Evolutionary conservation across 352 stramenopile species (phyloP), one percentile per base, ranked within the genome.

Genomic region (Phytophthora ramorum): DNA sequence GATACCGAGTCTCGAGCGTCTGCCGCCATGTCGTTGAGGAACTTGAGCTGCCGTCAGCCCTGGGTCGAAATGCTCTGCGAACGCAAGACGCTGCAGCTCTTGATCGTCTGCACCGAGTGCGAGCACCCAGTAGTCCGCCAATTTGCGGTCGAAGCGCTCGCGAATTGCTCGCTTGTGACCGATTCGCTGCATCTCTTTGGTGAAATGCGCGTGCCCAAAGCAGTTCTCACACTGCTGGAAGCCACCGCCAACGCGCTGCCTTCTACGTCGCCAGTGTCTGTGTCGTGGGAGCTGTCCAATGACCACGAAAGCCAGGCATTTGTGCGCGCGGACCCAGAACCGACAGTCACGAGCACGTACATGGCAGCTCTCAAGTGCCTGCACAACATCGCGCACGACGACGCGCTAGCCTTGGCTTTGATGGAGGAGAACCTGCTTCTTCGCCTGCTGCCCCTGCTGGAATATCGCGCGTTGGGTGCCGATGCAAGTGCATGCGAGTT

Each of bases 1-100:
- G 87, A 95, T 46, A 65, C 82, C 7, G 87, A 95, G 59, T 81
- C 76, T n/a, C 78, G 79, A 7, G 83, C 81, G 7, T 92, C 83
- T 0, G 87, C 81, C 1, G 76, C 83, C 2, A 95, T 95, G 79
- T 82, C 81, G 0, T 64, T 95, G 5, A 76, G 81, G 8, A 95
- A 95, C 52, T 59, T 95, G 19, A 95, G 81, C 46, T 90, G 83
- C 20, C 72, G 71, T 14, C 79, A 91, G 43, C 80, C 79, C 4
- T 93, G 84, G 81, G 87, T 92, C 9, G 87, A 95, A 59, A 83
- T 95, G 79, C 69, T 95, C 3, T 93, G 87, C 34, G 83, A 92
- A 24, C 78, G 87, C 1, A 87, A 89, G 37, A 91, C 77, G 4
- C 58, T 95, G 43, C 67, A 79, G 7, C 69, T 95, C 30, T 40